A percentile compares a stretch with the other conserved stretches of the same genome.
Conservation (phyloP, 1,284 basidiomycete genomes). For the Anthracocystis panici-leucophaei region DNA sequence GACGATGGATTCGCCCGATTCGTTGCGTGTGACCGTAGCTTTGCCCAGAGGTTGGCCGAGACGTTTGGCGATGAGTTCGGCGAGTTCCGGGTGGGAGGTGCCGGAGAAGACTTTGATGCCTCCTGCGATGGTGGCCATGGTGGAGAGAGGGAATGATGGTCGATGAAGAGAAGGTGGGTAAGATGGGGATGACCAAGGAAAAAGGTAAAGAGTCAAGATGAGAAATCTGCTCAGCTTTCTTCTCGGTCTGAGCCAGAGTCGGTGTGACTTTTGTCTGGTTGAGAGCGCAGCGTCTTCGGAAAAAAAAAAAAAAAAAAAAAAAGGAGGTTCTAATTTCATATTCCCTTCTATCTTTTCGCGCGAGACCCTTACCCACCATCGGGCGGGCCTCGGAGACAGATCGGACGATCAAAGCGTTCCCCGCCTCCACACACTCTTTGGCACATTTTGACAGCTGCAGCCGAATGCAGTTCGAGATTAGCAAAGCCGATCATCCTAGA, state of each 20-base stretch:
- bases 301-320: neutral
- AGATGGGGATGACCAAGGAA: constrained; percentile 23
- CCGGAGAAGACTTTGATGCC: constrained; percentile 59
- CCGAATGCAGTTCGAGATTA: constrained; percentile 23
- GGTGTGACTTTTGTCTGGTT: neutral
- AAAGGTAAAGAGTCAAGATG: constrained; percentile 28
- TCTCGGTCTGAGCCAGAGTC: neutral
- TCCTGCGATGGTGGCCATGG: constrained; percentile 31
- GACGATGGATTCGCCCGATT: constrained; percentile 91
- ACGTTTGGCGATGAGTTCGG: constrained; percentile 87
- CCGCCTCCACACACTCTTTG: constrained; percentile 26
- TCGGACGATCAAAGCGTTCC: too few relatives aligned
- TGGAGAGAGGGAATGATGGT: neutral
- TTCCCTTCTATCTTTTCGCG: neutral
- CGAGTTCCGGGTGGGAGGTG: constrained; percentile 86
- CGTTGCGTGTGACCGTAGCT: constrained; percentile 84
- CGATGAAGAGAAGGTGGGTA: neutral
- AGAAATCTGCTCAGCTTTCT: neutral
- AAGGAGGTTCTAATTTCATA: constrained; percentile 27
- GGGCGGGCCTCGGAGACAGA: neutral
- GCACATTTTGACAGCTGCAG: constrained; percentile 31
- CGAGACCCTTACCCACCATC: constrained; percentile 5
- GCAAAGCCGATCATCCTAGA: constrained; percentile 30
- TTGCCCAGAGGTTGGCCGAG: constrained; percentile 66
- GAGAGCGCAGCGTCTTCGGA: neutral